Percentiles rank a stretch among this genome's conserved stretches.
These are phyloP conservation scores for Warburgia ugandensis DNA, from an alignment of 164 flowering plant genomes.

Conservation along the genomic window DNA sequence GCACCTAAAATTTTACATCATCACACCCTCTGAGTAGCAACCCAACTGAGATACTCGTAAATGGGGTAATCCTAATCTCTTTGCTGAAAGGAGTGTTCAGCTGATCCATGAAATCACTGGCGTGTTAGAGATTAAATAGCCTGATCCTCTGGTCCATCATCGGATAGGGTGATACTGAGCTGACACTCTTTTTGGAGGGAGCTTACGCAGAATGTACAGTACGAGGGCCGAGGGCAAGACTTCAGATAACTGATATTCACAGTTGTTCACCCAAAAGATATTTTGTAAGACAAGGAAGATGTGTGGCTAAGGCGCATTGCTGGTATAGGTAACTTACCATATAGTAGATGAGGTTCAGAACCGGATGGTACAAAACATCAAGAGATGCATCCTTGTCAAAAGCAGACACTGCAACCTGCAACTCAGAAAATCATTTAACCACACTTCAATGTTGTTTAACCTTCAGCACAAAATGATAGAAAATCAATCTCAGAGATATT, in stretches of 20 bases:
- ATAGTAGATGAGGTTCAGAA: constrained; percentile 74
- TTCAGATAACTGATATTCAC: constrained; percentile 58
- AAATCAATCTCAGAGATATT: too few species aligned
- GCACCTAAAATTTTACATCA: neutral
- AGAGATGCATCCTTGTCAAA: constrained; percentile 74
- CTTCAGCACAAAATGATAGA: too few species aligned
- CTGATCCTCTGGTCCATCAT: constrained; percentile 8
- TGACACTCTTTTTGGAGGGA: constrained; percentile 85
- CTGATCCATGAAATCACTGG: too few species aligned
- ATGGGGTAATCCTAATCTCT: neutral
- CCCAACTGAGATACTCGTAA: neutral
- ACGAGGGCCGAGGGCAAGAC: constrained; percentile 91
- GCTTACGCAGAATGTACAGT: constrained; percentile 80
- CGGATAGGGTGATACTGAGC: constrained; percentile 88
- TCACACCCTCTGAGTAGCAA: neutral
- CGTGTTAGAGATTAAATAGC: too few species aligned
- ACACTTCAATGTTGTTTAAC: too few species aligned
- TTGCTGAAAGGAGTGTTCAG: too few species aligned
- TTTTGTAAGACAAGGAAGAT: too few species aligned
- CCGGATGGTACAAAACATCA: constrained; percentile 81
- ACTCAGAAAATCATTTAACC: neutral
- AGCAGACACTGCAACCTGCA: constrained; percentile 76
- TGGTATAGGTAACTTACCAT: constrained; percentile 34
- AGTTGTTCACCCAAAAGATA: neutral
- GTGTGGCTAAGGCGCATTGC: neutral